Base-by-base conservation (phyloP, 2,329 filamentous ascomycete genomes). In the Colletotrichum zoysiae region DNA sequence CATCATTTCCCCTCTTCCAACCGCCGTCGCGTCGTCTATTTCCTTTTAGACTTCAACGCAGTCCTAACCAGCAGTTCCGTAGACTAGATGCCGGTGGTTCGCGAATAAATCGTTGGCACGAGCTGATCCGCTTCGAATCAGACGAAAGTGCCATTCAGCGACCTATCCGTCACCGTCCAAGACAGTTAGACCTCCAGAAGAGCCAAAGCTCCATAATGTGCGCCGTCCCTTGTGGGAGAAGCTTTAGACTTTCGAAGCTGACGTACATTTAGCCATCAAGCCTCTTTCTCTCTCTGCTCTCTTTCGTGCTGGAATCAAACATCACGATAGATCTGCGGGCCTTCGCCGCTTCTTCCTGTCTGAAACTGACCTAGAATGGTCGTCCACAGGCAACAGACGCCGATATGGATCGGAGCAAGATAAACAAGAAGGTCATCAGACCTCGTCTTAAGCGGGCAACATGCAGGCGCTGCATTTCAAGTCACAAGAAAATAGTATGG, bases 331-430 rank as follows among this genome's bases (percentile, higher is more conserved):
- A 12, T 2, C 3, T 14, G 2, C 12, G 11, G 5, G 16, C 2
- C 11, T 23, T 51, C 48, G 6, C 3, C 11, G 6, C 11, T 26
- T 16, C 40, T 18, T 0, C 18, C 57, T 33, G 8, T 59, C 30
- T 20, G 23, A 5, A 18, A 59, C 5, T 33, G 44, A 48, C 26
- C 11, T 51, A 20, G 40, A 46, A 20, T 40, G 20, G 5, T 18
- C 14, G 38, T 42, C 8, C 7, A 18, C 5, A 38, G 40, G 26
- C 23, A 33, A 16, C 35, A n/a, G n/a, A 5, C 9, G 33, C 30
- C 44, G 40, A 2, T 3, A 70, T 66, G 62, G 26, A 66, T 30
- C 18, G 55, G n/a, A 40, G 53, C 38, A 62, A 57, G 16, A 51
- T 62, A 33, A 35, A 30, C 30, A 30, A 26, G 5, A 63, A 67